These are phyloP conservation scores for Pseudocercospora fijiensis DNA, from an alignment of 2,329 filamentous ascomycete species.

Conservation along the genomic window DNA sequence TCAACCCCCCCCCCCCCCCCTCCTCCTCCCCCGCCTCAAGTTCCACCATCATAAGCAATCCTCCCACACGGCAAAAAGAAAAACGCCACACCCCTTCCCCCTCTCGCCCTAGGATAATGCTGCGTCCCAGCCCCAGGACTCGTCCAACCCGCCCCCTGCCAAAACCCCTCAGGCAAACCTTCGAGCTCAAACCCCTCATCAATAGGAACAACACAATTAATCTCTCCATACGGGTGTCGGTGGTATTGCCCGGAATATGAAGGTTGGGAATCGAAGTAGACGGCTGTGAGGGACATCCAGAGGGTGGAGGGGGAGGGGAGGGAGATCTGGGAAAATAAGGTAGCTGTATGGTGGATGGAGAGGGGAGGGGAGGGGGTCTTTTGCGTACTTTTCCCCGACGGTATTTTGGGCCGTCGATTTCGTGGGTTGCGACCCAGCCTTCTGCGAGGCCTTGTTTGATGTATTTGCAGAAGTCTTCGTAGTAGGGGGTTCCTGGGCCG, in stretches of 20 bases:
- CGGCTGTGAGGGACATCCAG: constrained; percentile 58
- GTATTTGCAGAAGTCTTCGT: constrained; percentile 39
- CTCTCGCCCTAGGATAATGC: constrained; percentile 56
- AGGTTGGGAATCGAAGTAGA: constrained; percentile 56
- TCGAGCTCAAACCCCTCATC: constrained; percentile 52
- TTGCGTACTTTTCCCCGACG: constrained; percentile 48
- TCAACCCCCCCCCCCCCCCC: too few relatives aligned
- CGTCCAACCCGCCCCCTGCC: constrained; percentile 59
- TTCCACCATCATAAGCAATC: constrained; percentile 54
- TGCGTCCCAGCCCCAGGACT: constrained; percentile 56
- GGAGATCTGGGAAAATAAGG: constrained; percentile 39
- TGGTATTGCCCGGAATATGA: constrained; percentile 55
- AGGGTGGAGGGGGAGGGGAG: constrained; percentile 49
- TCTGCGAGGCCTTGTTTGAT: constrained; percentile 40
- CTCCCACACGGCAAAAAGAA: constrained; percentile 58
- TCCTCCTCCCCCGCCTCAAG: too few relatives aligned
- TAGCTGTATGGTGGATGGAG: neutral
- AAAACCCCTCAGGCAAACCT: constrained; percentile 51
- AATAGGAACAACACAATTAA: constrained; percentile 42
- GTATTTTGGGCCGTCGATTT: constrained; percentile 48
- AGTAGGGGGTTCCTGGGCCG: constrained; percentile 40
- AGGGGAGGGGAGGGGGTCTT: neutral
- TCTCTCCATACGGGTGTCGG: constrained; percentile 37
- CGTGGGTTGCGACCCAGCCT: constrained; percentile 41
- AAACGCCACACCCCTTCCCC: constrained; percentile 53